Evolutionary conservation across 1,139 yeast species (phyloP).

Genomic region (Arxiozyma telluris): DNA sequence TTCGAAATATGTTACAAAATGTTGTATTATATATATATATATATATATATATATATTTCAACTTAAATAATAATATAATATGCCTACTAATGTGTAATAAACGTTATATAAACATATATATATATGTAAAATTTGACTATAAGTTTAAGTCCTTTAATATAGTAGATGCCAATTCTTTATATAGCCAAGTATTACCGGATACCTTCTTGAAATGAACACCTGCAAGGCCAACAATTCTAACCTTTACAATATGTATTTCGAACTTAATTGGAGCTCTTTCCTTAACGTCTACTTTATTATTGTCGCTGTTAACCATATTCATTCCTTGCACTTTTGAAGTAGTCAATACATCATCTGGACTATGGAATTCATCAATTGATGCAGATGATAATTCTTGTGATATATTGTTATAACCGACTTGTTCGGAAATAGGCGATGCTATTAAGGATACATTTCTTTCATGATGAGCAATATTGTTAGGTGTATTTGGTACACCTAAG

Average conservation of each 20-base stretch:
- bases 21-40: not conserved
- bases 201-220: slow-evolving; percentile 94
- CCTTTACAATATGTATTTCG: slow-evolving; percentile 88
- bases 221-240: slow-evolving; percentile 79
- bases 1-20: not conserved
- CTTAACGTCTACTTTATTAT: slow-evolving; percentile 13
- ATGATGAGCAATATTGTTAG: slow-evolving; percentile 26
- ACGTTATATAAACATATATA: not conserved
- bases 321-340: slow-evolving; percentile 27
- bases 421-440: slow-evolving; percentile 20
- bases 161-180: slow-evolving; percentile 85
- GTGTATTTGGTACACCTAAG: slow-evolving; percentile 37
- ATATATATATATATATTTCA: not conserved
- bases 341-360: slow-evolving; percentile 28
- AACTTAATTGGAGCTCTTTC: slow-evolving; percentile 60
- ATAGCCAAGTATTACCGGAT: slow-evolving; percentile 92
- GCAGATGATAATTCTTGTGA: slow-evolving; percentile 41
- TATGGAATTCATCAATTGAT: slow-evolving; percentile 41
- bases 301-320: slow-evolving; percentile 16
- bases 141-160: slow-evolving; percentile 71
- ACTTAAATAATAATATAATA: too few relatives aligned
- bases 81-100: not conserved
- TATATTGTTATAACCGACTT: slow-evolving; percentile 11
- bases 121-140: slow-evolving; percentile 18
- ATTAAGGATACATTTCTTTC: slow-evolving; percentile 24